Evolutionary conservation across 1,284 basidiomycete genomes (phyloP).

Genomic region (Waitea zeae): DNA sequence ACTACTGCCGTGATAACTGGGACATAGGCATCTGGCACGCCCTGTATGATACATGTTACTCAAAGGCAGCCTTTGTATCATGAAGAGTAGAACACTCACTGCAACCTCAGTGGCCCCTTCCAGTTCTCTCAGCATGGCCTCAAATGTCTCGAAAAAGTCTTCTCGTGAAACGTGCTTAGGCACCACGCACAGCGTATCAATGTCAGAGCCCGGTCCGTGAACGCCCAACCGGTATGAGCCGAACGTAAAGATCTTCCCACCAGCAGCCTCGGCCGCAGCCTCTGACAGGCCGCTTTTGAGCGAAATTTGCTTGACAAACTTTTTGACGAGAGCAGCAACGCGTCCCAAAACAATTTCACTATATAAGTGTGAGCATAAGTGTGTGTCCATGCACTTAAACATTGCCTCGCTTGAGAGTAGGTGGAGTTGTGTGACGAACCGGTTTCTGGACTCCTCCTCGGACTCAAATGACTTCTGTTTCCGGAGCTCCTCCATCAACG

Average conservation of each 20-base stretch:
- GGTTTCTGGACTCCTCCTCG: constrained; percentile 75
- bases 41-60: constrained; percentile 25
- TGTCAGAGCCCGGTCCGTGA: constrained; percentile 92
- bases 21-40: constrained; percentile 92
- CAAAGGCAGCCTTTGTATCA: neutral
- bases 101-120: constrained; percentile 85
- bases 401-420: neutral
- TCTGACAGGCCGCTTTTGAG: constrained; percentile 75
- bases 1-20: constrained; percentile 91
- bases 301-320: constrained; percentile 82
- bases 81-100: constrained; percentile 31
- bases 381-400: constrained; percentile 1
- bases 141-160: constrained; percentile 91
- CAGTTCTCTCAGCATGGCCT: constrained; percentile 73
- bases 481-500: constrained; percentile 80
- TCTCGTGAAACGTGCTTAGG: constrained; percentile 91
- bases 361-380: too few relatives aligned
- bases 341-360: constrained; percentile 92
- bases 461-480: constrained; percentile 82
- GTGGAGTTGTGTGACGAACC: constrained; percentile 52
- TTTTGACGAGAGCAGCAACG: constrained; percentile 80
- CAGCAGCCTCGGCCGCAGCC: constrained; percentile 69
- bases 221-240: constrained; percentile 94
- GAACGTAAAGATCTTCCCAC: constrained; percentile 98
- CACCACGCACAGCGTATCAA: constrained; percentile 97